Evolutionary conservation across 2,329 filamentous ascomycete species (phyloP).

Genomic region (Sporothrix brunneoviolacea): DNA sequence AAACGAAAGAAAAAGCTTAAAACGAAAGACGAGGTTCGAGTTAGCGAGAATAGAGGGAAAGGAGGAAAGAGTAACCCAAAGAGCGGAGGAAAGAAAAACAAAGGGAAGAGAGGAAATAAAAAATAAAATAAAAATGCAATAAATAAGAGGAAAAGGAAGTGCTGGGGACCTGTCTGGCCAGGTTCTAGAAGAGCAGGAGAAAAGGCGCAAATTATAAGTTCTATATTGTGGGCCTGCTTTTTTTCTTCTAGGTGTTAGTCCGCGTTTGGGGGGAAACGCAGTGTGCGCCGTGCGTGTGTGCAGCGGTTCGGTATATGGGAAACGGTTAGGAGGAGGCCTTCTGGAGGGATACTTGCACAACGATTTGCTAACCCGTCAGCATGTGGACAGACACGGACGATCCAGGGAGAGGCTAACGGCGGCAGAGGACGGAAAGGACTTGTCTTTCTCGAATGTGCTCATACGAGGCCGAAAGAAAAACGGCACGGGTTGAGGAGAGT

Average conservation of each 20-base stretch:
- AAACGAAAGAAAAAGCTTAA: too few species aligned
- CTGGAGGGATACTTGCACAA: too few species aligned
- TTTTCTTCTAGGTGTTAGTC: too few species aligned
- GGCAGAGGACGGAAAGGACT: background rate
- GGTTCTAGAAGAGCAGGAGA: background rate
- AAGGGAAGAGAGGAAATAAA: background rate
- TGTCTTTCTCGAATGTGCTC: background rate
- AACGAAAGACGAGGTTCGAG: too few species aligned
- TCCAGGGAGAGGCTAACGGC: background rate
- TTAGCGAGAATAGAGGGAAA: background rate
- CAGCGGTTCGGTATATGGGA: too few species aligned
- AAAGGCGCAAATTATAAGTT: background rate
- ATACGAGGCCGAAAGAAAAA: background rate
- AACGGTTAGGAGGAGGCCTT: too few species aligned
- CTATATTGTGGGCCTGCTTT: too few species aligned
- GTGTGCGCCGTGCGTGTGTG: too few species aligned
- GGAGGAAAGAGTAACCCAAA: background rate
- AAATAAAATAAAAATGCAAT: background rate
- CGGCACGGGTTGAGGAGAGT: too few species aligned
- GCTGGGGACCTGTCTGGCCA: background rate
- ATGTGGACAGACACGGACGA: background rate
- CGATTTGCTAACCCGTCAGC: too few species aligned
- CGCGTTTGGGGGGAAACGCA: too few species aligned
- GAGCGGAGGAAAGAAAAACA: background rate
- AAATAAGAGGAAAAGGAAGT: too few species aligned